A percentile compares a stretch with the other conserved stretches of the same genome.
These are phyloP conservation scores for Setomelanomma holmii DNA, from an alignment of 2,329 filamentous ascomycete species.

Conservation along the genomic window DNA sequence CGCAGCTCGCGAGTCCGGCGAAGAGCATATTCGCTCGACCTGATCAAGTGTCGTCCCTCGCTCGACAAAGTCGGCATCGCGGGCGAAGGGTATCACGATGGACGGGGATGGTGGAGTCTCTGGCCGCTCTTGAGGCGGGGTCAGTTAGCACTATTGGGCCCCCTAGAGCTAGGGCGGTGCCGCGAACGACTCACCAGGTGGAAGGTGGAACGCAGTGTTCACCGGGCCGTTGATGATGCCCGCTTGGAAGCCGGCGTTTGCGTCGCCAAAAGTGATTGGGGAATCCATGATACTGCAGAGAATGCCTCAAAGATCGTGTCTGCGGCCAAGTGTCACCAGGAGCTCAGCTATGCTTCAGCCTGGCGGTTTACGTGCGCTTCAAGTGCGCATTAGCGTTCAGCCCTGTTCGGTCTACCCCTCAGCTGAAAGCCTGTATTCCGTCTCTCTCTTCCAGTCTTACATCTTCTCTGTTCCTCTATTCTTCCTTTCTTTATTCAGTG, in stretches of 20 bases:
- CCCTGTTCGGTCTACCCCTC: neutral
- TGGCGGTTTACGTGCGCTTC: neutral
- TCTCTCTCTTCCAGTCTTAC: neutral
- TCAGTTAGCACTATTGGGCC: neutral
- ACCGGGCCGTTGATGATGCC: constrained; percentile 14
- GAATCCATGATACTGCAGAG: constrained; percentile 4
- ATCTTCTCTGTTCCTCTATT: neutral
- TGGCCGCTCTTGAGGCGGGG: neutral
- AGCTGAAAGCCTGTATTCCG: neutral
- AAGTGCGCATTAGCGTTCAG: neutral
- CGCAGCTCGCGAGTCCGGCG: neutral
- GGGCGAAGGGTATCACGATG: neutral
- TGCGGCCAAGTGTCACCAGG: constrained; percentile 3
- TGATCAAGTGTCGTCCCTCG: neutral
- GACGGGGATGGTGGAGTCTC: neutral
- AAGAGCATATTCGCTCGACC: neutral
- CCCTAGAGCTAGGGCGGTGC: constrained; percentile 2
- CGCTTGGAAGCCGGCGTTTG: constrained; percentile 17
- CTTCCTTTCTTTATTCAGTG: neutral
- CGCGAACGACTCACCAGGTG: constrained; percentile 14
- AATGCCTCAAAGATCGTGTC: constrained; percentile 8
- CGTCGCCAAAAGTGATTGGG: constrained; percentile 19
- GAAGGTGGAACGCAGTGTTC: constrained; percentile 5
- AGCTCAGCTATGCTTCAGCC: constrained; percentile 5
- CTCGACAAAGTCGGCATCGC: neutral